Conservation (phyloP, 1,284 basidiomycete genomes). For the Xerocomus nothofagi region DNA sequence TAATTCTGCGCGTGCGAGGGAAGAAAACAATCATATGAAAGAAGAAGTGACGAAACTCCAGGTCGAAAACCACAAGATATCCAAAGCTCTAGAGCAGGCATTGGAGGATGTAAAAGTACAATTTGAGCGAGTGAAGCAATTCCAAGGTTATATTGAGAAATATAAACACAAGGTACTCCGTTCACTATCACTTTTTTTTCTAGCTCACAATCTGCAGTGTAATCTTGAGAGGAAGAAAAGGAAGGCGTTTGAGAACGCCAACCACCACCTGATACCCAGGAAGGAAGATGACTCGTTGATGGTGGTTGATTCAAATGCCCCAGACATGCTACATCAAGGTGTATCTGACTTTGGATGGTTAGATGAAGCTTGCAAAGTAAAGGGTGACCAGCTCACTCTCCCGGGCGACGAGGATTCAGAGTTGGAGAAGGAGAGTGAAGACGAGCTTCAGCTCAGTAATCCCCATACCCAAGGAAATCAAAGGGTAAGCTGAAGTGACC, state of each 20-base stretch:
- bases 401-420: slow-evolving; percentile 17
- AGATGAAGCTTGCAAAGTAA: slow-evolving; percentile 31
- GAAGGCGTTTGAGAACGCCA: slow-evolving; percentile 25
- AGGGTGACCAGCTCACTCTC: slow-evolving; percentile 25
- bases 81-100: slow-evolving; percentile 17
- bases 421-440: slow-evolving; percentile 20
- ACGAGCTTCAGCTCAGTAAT: slow-evolving; percentile 12
- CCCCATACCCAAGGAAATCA: slow-evolving; percentile 3
- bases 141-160: slow-evolving; percentile 19
- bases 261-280: slow-evolving; percentile 1
- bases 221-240: slow-evolving; percentile 30
- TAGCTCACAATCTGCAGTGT: slow-evolving; percentile 16
- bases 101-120: slow-evolving; percentile 17
- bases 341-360: slow-evolving; percentile 28
- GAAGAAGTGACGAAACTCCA: slow-evolving; percentile 24
- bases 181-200: not conserved
- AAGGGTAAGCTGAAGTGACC: slow-evolving; percentile 8
- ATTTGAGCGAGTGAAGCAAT: slow-evolving; percentile 22
- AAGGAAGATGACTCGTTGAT: slow-evolving; percentile 33
- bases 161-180: slow-evolving; percentile 21
- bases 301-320: slow-evolving; percentile 31
- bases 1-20: slow-evolving; percentile 5
- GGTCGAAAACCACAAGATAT: slow-evolving; percentile 27
- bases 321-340: slow-evolving; percentile 20
- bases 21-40: slow-evolving; percentile 13